Evolutionary conservation across 2,329 filamentous ascomycete species (phyloP).

Genomic region (Paramyrothecium roridum): DNA sequence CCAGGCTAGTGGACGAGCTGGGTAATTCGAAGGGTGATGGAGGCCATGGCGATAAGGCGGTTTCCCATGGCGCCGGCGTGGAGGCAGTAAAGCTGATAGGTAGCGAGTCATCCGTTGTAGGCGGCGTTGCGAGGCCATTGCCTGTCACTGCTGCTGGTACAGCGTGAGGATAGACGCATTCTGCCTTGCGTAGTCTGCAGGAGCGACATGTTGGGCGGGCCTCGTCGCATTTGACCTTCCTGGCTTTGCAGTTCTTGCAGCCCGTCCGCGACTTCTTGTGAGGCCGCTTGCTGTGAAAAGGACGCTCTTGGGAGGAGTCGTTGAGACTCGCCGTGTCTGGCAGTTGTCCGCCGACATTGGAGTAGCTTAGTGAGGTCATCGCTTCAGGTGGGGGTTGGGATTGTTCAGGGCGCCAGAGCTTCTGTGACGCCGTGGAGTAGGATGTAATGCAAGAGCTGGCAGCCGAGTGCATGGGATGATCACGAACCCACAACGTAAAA

Average conservation of each 20-base stretch:
- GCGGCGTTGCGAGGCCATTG: slow-evolving; percentile 1
- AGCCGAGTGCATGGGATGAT: too few species aligned
- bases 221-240: slow-evolving; percentile 56
- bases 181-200: slow-evolving; percentile 44
- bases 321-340: not conserved
- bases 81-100: too few species aligned
- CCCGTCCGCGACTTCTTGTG: slow-evolving; percentile 54
- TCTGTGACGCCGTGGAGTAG: too few species aligned
- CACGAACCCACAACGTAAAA: too few species aligned
- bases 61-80: too few species aligned
- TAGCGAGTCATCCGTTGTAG: not conserved
- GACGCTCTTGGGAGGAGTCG: slow-evolving; percentile 1
- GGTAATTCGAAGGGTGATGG: not conserved
- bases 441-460: too few species aligned
- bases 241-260: slow-evolving; percentile 51
- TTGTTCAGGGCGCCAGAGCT: too few species aligned
- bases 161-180: slow-evolving; percentile 41
- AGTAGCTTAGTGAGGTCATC: not conserved
- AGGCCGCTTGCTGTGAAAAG: slow-evolving; percentile 44
- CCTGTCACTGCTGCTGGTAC: slow-evolving; percentile 2
- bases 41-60: not conserved
- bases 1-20: not conserved
- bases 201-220: slow-evolving; percentile 44
- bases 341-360: not conserved
- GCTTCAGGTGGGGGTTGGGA: not conserved